These are phyloP conservation scores for Cyberlindnera bimundalis DNA, from an alignment of 805 yeast genomes.

Conservation along the genomic window DNA sequence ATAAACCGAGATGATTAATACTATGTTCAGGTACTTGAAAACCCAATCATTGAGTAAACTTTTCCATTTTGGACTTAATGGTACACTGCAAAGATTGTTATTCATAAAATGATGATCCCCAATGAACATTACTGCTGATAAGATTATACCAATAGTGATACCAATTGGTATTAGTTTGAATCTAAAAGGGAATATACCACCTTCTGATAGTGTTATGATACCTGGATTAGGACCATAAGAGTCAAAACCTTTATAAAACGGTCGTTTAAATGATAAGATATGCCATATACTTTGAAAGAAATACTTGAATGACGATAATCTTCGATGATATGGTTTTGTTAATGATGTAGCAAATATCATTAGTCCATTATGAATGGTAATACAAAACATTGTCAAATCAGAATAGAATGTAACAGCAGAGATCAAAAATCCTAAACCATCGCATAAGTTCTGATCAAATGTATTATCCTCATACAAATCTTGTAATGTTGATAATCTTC, in stretches of 20 bases:
- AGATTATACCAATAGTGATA: not conserved
- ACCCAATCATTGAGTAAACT: constrained; percentile 19
- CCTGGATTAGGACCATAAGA: constrained; percentile 8
- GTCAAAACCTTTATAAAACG: constrained; percentile 5
- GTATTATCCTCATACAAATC: not conserved
- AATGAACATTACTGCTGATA: constrained; percentile 17
- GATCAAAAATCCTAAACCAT: constrained; percentile 21
- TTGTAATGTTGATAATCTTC: constrained; percentile 4
- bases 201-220: constrained; percentile 15
- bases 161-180: not conserved
- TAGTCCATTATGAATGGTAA: constrained; percentile 23
- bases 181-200: constrained; percentile 22
- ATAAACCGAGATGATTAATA: constrained; percentile 18
- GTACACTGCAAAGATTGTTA: constrained; percentile 19
- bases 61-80: constrained; percentile 21
- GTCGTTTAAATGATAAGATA: constrained; percentile 5
- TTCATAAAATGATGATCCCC: constrained; percentile 11
- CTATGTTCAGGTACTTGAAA: constrained; percentile 18
- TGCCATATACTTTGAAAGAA: constrained; percentile 7
- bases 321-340: constrained; percentile 10
- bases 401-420: constrained; percentile 14
- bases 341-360: constrained; percentile 19
- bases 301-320: constrained; percentile 8
- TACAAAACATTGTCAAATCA: constrained; percentile 17
- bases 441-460: constrained; percentile 13